phyloP scores from a whole-genome alignment of 306 rosid species.

The Vicia faba region DNA sequence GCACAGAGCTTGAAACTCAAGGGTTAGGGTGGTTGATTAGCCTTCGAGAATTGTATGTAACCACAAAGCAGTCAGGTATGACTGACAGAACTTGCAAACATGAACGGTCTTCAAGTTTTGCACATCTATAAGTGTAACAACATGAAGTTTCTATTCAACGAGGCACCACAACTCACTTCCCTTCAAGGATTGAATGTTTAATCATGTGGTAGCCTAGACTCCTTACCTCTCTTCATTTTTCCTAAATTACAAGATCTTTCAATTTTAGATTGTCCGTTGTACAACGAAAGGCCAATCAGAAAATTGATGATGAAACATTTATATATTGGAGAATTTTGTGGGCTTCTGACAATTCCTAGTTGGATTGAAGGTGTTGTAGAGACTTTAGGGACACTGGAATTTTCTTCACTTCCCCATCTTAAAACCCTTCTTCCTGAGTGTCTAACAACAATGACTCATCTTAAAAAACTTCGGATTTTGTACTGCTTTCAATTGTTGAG shows the following conservation, averaged over 20 bases:
- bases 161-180: neutral
- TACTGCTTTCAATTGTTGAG: neutral
- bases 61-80: conserved; percentile 21
- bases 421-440: neutral
- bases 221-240: neutral
- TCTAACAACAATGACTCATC: neutral
- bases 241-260: neutral
- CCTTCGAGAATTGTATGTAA: conserved; percentile 5
- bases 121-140: neutral
- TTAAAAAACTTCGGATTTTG: neutral
- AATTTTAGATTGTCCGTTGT: neutral
- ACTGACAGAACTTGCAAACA: neutral
- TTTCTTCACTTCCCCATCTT: neutral
- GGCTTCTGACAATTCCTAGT: neutral
- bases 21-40: conserved; percentile 3
- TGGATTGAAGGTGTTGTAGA: neutral
- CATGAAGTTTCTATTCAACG: neutral
- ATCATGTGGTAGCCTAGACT: neutral
- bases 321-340: neutral
- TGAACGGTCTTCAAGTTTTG: neutral
- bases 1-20: conserved; percentile 18
- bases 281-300: neutral
- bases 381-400: neutral
- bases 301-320: neutral
- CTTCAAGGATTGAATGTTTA: neutral